Conservation (phyloP, 352 stramenopile genomes). For the Phytophthora ohioensis region DNA sequence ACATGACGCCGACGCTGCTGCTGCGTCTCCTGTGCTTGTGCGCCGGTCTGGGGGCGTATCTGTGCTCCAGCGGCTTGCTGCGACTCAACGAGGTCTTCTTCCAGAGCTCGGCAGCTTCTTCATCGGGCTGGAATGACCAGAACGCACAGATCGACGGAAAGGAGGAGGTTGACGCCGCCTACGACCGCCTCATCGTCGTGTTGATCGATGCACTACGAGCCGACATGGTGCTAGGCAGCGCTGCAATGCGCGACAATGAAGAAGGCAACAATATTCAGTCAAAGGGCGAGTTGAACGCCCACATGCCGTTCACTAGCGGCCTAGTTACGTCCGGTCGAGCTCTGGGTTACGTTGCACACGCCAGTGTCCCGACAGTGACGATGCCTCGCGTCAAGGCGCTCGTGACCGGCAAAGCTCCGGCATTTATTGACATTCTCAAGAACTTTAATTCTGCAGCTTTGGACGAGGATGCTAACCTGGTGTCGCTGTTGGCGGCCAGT, state of each 20-base stretch:
- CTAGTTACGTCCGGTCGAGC: conserved; percentile 61
- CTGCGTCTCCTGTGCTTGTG: conserved; percentile 49
- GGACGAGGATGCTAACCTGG: conserved; percentile 69
- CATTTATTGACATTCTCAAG: conserved; percentile 92
- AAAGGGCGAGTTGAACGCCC: conserved; percentile 59
- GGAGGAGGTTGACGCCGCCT: conserved; percentile 36
- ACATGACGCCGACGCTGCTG: conserved; percentile 25
- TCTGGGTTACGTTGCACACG: conserved; percentile 79
- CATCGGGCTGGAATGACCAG: conserved; percentile 9
- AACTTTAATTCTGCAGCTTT: conserved; percentile 92
- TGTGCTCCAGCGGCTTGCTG: conserved; percentile 64
- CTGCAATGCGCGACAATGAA: conserved; percentile 46
- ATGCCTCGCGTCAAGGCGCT: conserved; percentile 91
- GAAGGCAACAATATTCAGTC: not conserved
- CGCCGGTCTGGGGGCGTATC: conserved; percentile 54
- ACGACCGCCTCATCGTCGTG: conserved; percentile 86
- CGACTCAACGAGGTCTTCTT: conserved; percentile 67
- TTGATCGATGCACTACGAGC: conserved; percentile 88
- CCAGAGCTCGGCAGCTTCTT: conserved; percentile 20
- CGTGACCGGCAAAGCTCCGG: conserved; percentile 82
- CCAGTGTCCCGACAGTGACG: conserved; percentile 88
- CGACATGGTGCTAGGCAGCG: conserved; percentile 87
- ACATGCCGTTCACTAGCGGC: conserved; percentile 75
- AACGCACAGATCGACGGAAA: conserved; percentile 1
- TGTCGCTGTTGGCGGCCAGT: conserved; percentile 58